Percentiles rank a stretch among this genome's conserved stretches.
phyloP scores from a whole-genome alignment of 768 basidiomycete genomes.

The Lanmaoa pseudosensibilis region DNA sequence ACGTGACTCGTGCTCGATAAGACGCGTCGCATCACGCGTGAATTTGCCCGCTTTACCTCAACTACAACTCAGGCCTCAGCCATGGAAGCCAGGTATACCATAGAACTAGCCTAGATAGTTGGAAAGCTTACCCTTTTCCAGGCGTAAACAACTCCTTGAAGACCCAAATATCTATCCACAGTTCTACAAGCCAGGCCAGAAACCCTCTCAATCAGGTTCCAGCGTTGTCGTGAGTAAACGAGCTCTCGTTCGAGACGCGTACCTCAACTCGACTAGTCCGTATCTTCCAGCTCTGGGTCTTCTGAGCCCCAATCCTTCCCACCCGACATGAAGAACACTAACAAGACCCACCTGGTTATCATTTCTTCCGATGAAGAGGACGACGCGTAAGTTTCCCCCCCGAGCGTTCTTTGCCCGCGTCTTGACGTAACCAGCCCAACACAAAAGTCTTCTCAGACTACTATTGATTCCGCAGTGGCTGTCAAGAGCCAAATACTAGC shows the following conservation, averaged over 20 bases:
- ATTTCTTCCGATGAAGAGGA: conserved; percentile 36
- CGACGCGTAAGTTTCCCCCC: conserved; percentile 7
- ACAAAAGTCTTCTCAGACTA: not conserved
- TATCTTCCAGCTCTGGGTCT: conserved; percentile 23
- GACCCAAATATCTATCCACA: conserved; percentile 31
- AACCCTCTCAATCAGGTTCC: conserved; percentile 5
- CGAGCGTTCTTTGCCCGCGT: not conserved
- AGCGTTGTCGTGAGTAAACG: conserved; percentile 24
- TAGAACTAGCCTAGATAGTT: too few species aligned
- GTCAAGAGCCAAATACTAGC: conserved; percentile 21
- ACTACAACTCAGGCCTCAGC: not conserved
- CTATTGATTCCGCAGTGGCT: not conserved
- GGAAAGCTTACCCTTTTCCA: not conserved
- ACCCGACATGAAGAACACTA: conserved; percentile 1
- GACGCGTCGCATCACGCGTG: conserved; percentile 31
- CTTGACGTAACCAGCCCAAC: conserved; percentile 13
- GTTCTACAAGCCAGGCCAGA: conserved; percentile 27
- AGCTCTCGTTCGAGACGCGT: not conserved
- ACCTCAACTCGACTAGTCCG: conserved; percentile 15
- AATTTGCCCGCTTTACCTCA: not conserved
- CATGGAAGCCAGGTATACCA: conserved; percentile 32
- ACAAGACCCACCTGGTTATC: conserved; percentile 17
- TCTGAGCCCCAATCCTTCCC: conserved; percentile 24
- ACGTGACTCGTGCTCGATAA: conserved; percentile 17
- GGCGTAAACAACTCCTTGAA: conserved; percentile 29